phyloP scores from a whole-genome alignment of 2,329 filamentous ascomycete genomes.

The Ascochyta fabae region DNA sequence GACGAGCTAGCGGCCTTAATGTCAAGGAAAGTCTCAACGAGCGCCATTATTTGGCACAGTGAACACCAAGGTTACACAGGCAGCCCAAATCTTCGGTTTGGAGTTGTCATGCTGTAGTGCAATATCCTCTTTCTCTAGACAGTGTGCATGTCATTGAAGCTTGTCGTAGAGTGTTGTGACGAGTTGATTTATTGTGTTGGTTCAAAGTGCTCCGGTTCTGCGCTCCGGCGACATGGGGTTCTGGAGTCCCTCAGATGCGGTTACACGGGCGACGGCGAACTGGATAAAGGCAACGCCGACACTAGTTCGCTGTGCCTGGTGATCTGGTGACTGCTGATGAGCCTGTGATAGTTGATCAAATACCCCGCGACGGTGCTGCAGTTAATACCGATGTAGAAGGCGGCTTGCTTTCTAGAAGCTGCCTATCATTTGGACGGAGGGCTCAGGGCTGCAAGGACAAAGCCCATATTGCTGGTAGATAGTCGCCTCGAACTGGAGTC shows the following conservation, averaged over 20 bases:
- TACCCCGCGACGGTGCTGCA: slow-evolving; percentile 41
- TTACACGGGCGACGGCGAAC: slow-evolving; percentile 11
- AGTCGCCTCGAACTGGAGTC: neutral
- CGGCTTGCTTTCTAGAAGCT: slow-evolving; percentile 34
- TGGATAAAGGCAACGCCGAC: slow-evolving; percentile 8
- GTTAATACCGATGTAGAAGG: slow-evolving; percentile 32
- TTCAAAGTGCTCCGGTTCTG: neutral
- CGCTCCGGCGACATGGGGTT: neutral
- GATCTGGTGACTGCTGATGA: slow-evolving; percentile 30
- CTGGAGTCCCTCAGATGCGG: slow-evolving; percentile 2
- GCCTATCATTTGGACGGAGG: neutral
- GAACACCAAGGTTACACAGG: slow-evolving; percentile 6
- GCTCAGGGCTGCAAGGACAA: slow-evolving; percentile 6
- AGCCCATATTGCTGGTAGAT: neutral
- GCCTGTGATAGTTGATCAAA: slow-evolving; percentile 43
- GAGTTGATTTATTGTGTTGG: neutral
- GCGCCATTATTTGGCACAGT: slow-evolving; percentile 1
- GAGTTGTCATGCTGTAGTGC: neutral
- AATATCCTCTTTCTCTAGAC: neutral
- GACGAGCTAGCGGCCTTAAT: slow-evolving; percentile 4
- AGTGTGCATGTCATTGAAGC: neutral
- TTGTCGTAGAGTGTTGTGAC: neutral
- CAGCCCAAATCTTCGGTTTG: neutral
- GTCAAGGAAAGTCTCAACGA: slow-evolving; percentile 3
- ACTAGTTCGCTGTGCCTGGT: slow-evolving; percentile 13